Evolutionary conservation across 1,139 yeast species (phyloP).

Genomic region (Saccharomyces hybrid): DNA sequence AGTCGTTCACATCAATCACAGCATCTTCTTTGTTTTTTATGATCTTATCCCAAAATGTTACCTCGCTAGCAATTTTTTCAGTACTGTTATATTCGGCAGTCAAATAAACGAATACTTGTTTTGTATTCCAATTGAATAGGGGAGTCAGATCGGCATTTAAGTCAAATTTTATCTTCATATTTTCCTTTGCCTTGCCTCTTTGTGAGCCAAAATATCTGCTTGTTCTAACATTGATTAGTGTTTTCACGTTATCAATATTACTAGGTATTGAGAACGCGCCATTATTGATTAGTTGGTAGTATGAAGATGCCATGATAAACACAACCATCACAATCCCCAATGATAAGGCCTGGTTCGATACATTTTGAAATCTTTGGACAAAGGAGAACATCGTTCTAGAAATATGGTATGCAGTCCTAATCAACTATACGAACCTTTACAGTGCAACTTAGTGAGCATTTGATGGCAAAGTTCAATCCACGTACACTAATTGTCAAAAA

Average conservation of each 20-base stretch:
- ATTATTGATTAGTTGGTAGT: conserved; percentile 41
- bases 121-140: conserved; percentile 93
- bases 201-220: conserved; percentile 71
- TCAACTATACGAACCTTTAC: background rate
- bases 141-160: conserved; percentile 61
- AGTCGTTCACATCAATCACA: conserved; percentile 42
- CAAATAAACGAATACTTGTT: conserved; percentile 82
- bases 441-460: background rate
- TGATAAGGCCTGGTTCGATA: conserved; percentile 51
- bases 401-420: background rate
- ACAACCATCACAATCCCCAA: conserved; percentile 42
- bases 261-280: conserved; percentile 42
- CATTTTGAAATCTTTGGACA: conserved; percentile 43
- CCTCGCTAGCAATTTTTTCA: conserved; percentile 45
- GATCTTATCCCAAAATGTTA: conserved; percentile 88
- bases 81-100: conserved; percentile 65
- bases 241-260: conserved; percentile 36
- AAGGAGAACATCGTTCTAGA: conserved; percentile 37
- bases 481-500: background rate
- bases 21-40: conserved; percentile 56
- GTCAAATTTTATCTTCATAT: conserved; percentile 65
- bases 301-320: conserved; percentile 42
- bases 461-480: background rate
- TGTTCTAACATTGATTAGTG: conserved; percentile 42
- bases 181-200: conserved; percentile 70